Conservation (phyloP, 2,329 filamentous ascomycete genomes). For the Epicoccum nigrum region DNA sequence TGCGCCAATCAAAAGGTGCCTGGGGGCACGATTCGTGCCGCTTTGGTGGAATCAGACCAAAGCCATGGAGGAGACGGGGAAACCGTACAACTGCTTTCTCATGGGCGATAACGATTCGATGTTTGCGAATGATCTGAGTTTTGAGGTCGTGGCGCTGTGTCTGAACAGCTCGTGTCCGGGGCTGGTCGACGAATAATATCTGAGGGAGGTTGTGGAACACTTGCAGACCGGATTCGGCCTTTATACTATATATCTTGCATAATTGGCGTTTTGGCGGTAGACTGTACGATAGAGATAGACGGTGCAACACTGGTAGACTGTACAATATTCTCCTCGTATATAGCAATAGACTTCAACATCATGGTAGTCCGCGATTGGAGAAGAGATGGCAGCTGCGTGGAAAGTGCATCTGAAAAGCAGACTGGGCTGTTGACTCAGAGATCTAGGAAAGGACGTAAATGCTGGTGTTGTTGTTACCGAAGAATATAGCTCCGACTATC, state of each 20-base stretch:
- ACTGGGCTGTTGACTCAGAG: too few relatives aligned
- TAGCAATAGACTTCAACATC: too few relatives aligned
- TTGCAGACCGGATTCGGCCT: not conserved
- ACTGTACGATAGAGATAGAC: too few relatives aligned
- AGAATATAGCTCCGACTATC: too few relatives aligned
- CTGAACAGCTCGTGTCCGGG: not conserved
- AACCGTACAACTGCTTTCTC: constrained; percentile 1
- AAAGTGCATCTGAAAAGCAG: too few relatives aligned
- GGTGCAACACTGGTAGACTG: too few relatives aligned
- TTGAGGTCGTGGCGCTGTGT: constrained; percentile 1
- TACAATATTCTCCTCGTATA: too few relatives aligned
- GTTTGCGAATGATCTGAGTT: not conserved
- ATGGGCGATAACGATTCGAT: not conserved
- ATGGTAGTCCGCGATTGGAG: too few relatives aligned
- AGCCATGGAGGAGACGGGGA: not conserved
- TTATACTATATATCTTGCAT: not conserved
- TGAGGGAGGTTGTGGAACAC: not conserved
- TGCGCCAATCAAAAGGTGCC: not conserved
- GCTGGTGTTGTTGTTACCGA: too few relatives aligned
- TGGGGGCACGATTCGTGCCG: constrained; percentile 4
- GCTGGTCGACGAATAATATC: not conserved
- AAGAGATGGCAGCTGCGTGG: too few relatives aligned
- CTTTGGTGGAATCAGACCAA: constrained; percentile 2
- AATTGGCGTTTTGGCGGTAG: too few relatives aligned
- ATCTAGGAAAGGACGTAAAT: too few relatives aligned